phyloP scores from a whole-genome alignment of 1,139 yeast species.

The Hansenula sp. region DNA sequence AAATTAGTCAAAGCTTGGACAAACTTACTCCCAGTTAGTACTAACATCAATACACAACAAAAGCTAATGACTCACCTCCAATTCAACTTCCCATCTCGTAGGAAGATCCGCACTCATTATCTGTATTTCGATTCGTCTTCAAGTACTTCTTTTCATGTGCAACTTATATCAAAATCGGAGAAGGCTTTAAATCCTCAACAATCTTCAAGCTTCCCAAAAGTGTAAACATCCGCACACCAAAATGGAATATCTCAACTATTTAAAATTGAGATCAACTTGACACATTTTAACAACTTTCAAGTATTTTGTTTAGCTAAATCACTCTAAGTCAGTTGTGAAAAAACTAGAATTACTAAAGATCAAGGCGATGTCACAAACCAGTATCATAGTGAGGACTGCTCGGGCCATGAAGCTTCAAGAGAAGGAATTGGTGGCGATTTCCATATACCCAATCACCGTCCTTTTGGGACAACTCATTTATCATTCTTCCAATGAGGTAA shows the following conservation, averaged over 20 bases:
- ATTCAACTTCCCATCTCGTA: constrained; percentile 70
- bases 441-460: constrained; percentile 26
- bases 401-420: neutral
- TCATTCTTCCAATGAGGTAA: constrained; percentile 8
- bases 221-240: no score
- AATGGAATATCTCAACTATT: no score
- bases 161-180: no score
- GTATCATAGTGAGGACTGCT: neutral
- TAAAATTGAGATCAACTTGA: neutral
- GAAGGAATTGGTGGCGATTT: constrained; percentile 18
- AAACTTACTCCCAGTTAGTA: constrained; percentile 30
- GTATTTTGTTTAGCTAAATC: no score
- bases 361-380: neutral
- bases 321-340: no score
- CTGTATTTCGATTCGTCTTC: no score
- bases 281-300: constrained; percentile 2
- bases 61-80: constrained; percentile 36
- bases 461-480: constrained; percentile 25
- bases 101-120: constrained; percentile 38
- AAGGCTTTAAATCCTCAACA: no score
- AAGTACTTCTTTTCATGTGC: no score
- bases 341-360: no score
- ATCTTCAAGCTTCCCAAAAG: no score
- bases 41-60: neutral
- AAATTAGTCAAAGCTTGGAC: constrained; percentile 75